phyloP scores from a whole-genome alignment of 257 asterid species.

The Nemophila menziesii region DNA sequence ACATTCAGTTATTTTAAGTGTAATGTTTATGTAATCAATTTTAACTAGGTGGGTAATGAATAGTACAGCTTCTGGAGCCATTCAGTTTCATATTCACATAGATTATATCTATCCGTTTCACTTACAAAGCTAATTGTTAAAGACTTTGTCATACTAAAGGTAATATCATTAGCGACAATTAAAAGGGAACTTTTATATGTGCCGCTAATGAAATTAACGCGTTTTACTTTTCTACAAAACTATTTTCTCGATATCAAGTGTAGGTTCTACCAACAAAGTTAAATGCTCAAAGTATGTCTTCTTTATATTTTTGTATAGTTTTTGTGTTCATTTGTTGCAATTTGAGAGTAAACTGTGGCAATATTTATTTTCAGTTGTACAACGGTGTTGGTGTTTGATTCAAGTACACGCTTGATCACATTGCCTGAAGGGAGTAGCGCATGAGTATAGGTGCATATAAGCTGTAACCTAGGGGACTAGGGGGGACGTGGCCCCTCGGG shows the following conservation, averaged over 20 bases:
- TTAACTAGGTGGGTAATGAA: neutral
- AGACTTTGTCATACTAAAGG: conserved; percentile 81
- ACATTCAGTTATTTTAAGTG: too few relatives aligned
- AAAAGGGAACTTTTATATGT: neutral
- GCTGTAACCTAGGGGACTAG: neutral
- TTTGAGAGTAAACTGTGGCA: conserved; percentile 9
- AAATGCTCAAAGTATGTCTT: conserved; percentile 79
- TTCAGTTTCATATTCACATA: conserved; percentile 94
- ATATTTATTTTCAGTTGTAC: conserved; percentile 19
- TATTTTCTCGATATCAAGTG: conserved; percentile 71
- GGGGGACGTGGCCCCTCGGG: too few relatives aligned
- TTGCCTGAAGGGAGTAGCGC: conserved; percentile 35
- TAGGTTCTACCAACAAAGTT: conserved; percentile 52
- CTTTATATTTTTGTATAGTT: neutral
- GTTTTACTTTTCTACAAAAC: conserved; percentile 60
- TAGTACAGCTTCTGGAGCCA: conserved; percentile 95
- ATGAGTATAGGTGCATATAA: conserved; percentile 19
- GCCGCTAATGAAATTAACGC: neutral
- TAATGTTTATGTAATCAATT: too few relatives aligned
- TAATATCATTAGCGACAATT: too few relatives aligned
- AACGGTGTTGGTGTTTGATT: conserved; percentile 25
- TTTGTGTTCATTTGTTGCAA: neutral
- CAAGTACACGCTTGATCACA: conserved; percentile 34
- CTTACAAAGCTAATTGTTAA: conserved; percentile 53
- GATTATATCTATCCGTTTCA: conserved; percentile 68